A percentile compares a stretch with the other conserved stretches of the same genome.
Conservation (phyloP, 805 yeast species). For the Scheffersomyces coipomensis region DNA sequence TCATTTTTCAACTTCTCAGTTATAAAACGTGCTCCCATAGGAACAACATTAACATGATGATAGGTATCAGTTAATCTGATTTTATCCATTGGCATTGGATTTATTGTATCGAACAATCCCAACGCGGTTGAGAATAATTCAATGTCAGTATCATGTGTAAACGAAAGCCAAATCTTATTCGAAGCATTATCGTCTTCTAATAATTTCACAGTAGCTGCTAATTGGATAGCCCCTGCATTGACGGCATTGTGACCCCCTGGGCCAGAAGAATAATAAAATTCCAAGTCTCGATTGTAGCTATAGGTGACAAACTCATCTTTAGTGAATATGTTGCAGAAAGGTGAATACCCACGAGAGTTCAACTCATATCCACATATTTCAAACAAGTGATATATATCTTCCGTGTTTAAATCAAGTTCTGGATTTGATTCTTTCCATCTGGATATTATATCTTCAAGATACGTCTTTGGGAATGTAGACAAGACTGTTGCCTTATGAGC, state of each 20-base stretch:
- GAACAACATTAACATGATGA: conserved; percentile 38
- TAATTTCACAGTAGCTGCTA: conserved; percentile 47
- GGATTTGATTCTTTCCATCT: conserved; percentile 58
- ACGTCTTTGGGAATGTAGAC: conserved; percentile 23
- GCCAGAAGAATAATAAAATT: conserved; percentile 60
- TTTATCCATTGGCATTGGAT: conserved; percentile 44
- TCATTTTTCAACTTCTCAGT: conserved; percentile 36
- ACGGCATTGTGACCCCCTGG: conserved; percentile 59
- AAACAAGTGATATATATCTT: conserved; percentile 55
- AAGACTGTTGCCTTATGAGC: conserved; percentile 1
- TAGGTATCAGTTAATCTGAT: conserved; percentile 49
- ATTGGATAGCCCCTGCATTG: conserved; percentile 55
- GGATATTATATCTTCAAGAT: conserved; percentile 50
- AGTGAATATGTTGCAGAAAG: conserved; percentile 67
- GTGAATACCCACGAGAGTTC: conserved; percentile 65
- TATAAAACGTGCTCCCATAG: conserved; percentile 40
- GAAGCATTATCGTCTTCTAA: conserved; percentile 41
- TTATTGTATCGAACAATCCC: conserved; percentile 49
- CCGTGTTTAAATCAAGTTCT: conserved; percentile 47
- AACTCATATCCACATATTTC: conserved; percentile 76
- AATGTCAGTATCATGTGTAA: conserved; percentile 74
- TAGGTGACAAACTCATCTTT: conserved; percentile 62
- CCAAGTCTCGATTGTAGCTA: conserved; percentile 60
- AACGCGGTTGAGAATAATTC: conserved; percentile 62
- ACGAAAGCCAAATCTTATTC: conserved; percentile 62